Evolutionary conservation across 371 early-diverging fungal species (phyloP).

Genomic region (Syncephalastrum monosporum): DNA sequence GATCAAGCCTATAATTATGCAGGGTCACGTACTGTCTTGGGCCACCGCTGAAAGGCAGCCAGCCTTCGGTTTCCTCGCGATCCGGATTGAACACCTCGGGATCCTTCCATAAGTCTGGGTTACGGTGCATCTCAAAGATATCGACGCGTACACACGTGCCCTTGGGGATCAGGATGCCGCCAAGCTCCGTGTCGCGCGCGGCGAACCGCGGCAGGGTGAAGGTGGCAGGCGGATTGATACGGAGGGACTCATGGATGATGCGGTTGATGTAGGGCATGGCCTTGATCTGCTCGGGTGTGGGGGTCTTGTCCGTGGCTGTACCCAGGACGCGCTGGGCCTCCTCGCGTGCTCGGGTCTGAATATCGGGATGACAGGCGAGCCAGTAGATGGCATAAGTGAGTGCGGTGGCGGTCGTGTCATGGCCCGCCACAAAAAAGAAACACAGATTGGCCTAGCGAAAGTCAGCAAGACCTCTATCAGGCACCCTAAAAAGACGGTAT

Average conservation of each 20-base stretch:
- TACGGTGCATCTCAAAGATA: constrained; percentile 18
- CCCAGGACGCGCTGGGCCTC: constrained; percentile 16
- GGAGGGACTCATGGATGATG: constrained; percentile 19
- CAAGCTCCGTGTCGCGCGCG: constrained; percentile 12
- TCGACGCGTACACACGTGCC: constrained; percentile 13
- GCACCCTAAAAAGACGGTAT: constrained; percentile 15
- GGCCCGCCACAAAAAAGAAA: constrained; percentile 13
- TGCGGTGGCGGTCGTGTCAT: constrained; percentile 22
- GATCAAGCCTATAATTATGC: constrained; percentile 4
- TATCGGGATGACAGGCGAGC: constrained; percentile 27
- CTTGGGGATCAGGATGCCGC: constrained; percentile 13
- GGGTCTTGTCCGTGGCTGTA: constrained; percentile 11
- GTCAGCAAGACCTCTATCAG: constrained; percentile 19
- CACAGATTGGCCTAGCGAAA: background rate
- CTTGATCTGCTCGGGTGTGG: constrained; percentile 15
- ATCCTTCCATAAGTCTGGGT: constrained; percentile 30
- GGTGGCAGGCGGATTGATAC: constrained; percentile 8
- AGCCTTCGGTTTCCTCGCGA: constrained; percentile 39
- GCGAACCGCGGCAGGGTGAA: background rate
- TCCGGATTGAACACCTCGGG: constrained; percentile 47
- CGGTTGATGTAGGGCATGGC: constrained; percentile 15
- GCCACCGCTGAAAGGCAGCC: constrained; percentile 47
- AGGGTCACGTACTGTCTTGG: constrained; percentile 39
- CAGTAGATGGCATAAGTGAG: constrained; percentile 19
- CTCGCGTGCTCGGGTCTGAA: constrained; percentile 22